Base-by-base conservation (phyloP, 345 rosid species). In the Diplotaxis tenuifolia region DNA sequence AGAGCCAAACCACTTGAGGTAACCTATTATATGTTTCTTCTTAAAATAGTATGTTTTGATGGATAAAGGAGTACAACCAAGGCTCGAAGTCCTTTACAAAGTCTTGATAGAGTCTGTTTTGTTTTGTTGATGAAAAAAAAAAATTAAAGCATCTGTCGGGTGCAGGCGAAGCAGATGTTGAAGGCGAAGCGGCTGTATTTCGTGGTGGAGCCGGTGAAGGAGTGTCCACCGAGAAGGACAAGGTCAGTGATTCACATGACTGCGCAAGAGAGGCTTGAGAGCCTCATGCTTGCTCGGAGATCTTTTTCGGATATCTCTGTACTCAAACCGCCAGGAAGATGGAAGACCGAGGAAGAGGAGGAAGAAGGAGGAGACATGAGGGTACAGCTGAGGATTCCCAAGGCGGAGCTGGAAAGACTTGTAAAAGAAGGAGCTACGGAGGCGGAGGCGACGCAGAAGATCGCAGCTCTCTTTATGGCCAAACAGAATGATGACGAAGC, bases 261-360 rank as follows among this genome's bases (percentile, higher is more conserved):
- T 56, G 99, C 99, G 0, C 86, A 87, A 78, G 97, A 92, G 80
- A 82, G 96, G 81, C 89, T 96, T 0, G 99, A 96, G 82, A 84
- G 81, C 65, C 82, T 96, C 27, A 89, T 87, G 96, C 66, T 92
- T 73, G 70, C 96, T 0, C 68, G 97, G 73, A 85, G 99, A 78
- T 96, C 97, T 0, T 84, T 79, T 1, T 96, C 99, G 2, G 99
- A 96, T 75, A 87, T 95, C 3, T 82, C 96, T 2, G 77, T 84
- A 49, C 77, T 91, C 76, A 87, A 78, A 40, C 78, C 81, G 0
- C 14, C 34, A 0, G 66, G 70, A 14, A 74, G 29, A 21, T 65
- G 76, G 68, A 42, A 38, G 66, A 23, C 42, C 38, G 50, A 42
- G 50, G 50, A 29, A 1, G 34, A 45, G 14, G 70, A 57, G 3